Conservation (phyloP, 1,284 basidiomycete genomes). For the Apiotrichum laibachii region DNA sequence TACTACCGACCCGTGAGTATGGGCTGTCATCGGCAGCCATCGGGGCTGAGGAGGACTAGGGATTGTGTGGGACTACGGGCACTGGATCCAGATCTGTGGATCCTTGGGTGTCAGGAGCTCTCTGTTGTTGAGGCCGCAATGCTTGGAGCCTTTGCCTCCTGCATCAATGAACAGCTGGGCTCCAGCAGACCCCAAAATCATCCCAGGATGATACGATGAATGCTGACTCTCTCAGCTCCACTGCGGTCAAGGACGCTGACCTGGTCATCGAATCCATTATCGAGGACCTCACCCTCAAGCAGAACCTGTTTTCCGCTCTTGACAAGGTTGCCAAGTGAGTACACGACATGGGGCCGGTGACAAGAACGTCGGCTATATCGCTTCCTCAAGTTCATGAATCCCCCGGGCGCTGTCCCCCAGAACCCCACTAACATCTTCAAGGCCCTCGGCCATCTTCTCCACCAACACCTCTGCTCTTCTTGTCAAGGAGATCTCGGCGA, state of each 20-base stretch:
- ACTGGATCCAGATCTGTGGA: too few relatives aligned
- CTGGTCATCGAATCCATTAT: constrained; percentile 61
- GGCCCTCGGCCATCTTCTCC: constrained; percentile 52
- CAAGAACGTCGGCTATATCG: too few relatives aligned
- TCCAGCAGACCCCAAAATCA: too few relatives aligned
- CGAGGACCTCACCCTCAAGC: constrained; percentile 58
- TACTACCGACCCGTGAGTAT: constrained; percentile 55
- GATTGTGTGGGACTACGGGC: too few relatives aligned
- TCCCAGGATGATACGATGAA: too few relatives aligned
- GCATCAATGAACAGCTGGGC: too few relatives aligned
- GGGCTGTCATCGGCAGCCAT: too few relatives aligned
- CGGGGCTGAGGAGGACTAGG: too few relatives aligned
- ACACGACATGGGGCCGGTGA: too few relatives aligned
- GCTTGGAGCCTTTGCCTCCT: too few relatives aligned
- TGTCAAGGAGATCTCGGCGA: constrained; percentile 55
- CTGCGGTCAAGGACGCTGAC: constrained; percentile 55
- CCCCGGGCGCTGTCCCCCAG: neutral
- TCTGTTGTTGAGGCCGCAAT: too few relatives aligned
- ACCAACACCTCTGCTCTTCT: constrained; percentile 58
- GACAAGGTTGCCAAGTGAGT: constrained; percentile 54
- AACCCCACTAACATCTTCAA: constrained; percentile 15
- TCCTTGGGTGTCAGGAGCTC: too few relatives aligned
- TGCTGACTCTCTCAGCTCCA: constrained; percentile 27
- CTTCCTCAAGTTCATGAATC: neutral
- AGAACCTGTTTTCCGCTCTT: constrained; percentile 56